Base-by-base conservation (phyloP, 2,329 filamentous ascomycete species). In the Dothiorella sarmentorum region DNA sequence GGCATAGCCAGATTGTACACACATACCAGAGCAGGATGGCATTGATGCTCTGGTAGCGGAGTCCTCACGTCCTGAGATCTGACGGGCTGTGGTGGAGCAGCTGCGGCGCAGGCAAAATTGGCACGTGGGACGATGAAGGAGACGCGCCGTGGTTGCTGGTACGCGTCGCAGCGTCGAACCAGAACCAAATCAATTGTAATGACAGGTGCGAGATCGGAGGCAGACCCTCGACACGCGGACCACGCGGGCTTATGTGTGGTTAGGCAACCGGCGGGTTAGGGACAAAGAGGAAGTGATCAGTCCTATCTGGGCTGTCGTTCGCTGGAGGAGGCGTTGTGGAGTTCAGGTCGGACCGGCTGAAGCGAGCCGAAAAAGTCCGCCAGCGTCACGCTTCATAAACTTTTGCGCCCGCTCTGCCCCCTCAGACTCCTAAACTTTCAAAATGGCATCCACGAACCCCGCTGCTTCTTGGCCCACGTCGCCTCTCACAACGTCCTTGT, bases 351-450 rank as follows among this genome's bases (percentile, higher is more conserved):
- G 52, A n/a, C 37, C 42, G 52, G 49, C 15, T 53, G 7, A 26
- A 24, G 49, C 33, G 18, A 44, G 38, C 52, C 37, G 52, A 56
- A 11, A 37, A 52, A 11, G 9, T 24, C 47, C 47, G 49, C 49
- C 33, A 11, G 33, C 47, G 47, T 52, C 47, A 33, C 47, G 47
- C 31, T 13, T 57, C 53, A 45, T 57, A 57, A 57, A 57, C 42
- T 49, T 57, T 57, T 57, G 43, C 55, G 42, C 42, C 35, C 42
- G 43, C 42, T 57, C 31, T 45, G 53, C 20, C 20, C 40, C 53
- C 55, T 57, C 55, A 38, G 20, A 22, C 37, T 55, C 22, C 43
- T 38, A 57, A 57, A 26, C 42, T 57, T 57, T 57, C 56, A 58
- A 58, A 52, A 58, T 58, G 56, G 33, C 37, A 58, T 58, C 56